phyloP scores from a whole-genome alignment of 495 filamentous ascomycete species.

The Choiromyces venosus region DNA sequence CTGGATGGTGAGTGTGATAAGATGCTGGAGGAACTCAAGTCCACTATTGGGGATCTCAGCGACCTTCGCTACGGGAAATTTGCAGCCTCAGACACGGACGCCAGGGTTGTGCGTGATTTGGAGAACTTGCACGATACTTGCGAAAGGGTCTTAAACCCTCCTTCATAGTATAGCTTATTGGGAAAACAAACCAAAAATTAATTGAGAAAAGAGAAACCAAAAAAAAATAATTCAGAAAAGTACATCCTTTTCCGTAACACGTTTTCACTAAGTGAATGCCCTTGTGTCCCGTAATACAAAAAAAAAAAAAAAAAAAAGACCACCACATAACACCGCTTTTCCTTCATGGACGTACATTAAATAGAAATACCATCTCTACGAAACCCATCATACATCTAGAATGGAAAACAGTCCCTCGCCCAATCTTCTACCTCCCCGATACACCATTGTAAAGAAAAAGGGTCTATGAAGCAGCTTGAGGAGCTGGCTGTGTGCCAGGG shows the following conservation, averaged over 20 bases:
- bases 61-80: conserved; percentile 78
- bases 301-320: conserved; percentile 14
- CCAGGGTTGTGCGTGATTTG: conserved; percentile 60
- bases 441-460: neutral
- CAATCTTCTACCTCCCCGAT: neutral
- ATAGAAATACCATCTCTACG: neutral
- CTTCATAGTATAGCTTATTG: conserved; percentile 18
- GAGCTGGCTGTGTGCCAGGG: neutral
- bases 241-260: conserved; percentile 6
- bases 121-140: conserved; percentile 60
- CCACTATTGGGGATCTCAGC: conserved; percentile 65
- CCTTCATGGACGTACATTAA: neutral
- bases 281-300: conserved; percentile 8
- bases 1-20: conserved; percentile 60
- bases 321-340: neutral
- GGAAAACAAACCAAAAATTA: conserved; percentile 6
- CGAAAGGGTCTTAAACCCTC: conserved; percentile 42
- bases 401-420: neutral
- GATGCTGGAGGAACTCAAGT: conserved; percentile 57
- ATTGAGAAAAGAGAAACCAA: neutral
- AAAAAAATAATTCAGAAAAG: conserved; percentile 21
- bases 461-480: neutral
- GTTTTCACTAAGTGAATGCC: conserved; percentile 13
- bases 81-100: conserved; percentile 53
- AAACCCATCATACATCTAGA: conserved; percentile 1